phyloP scores from a whole-genome alignment of 2,329 filamentous ascomycete genomes.

The Zymoseptoria crescenta region DNA sequence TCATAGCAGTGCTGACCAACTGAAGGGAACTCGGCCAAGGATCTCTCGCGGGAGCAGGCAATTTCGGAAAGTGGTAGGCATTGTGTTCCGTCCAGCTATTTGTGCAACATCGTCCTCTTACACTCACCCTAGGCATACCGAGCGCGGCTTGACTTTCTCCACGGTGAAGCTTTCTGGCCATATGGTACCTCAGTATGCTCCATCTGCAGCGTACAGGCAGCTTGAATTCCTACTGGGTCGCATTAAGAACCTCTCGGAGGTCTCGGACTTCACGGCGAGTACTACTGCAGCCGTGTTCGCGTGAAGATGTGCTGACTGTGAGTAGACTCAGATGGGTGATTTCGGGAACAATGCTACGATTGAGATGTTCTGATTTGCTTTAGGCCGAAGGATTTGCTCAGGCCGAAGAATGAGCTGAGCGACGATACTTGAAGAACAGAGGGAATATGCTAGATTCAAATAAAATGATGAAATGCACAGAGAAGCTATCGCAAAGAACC shows the following conservation, averaged over 20 bases:
- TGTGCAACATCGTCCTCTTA: background rate
- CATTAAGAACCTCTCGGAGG: constrained; percentile 47
- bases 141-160: constrained; percentile 67
- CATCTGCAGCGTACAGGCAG: constrained; percentile 60
- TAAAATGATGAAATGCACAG: too few species aligned
- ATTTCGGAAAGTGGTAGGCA: constrained; percentile 54
- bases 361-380: constrained; percentile 9
- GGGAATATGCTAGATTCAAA: background rate
- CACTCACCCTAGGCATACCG: constrained; percentile 45
- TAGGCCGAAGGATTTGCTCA: too few species aligned
- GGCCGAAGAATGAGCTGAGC: background rate
- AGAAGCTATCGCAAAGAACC: too few species aligned
- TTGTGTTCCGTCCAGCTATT: background rate
- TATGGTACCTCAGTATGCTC: constrained; percentile 60
- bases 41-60: constrained; percentile 52
- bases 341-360: constrained; percentile 23
- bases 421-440: background rate
- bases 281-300: background rate
- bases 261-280: constrained; percentile 26
- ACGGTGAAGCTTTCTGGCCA: constrained; percentile 52
- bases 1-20: background rate
- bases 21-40: background rate
- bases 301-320: background rate
- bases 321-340: constrained; percentile 24
- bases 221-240: constrained; percentile 69